phyloP scores from a whole-genome alignment of 176 grass and related monocot genomes.

The Raddia guianensis region DNA sequence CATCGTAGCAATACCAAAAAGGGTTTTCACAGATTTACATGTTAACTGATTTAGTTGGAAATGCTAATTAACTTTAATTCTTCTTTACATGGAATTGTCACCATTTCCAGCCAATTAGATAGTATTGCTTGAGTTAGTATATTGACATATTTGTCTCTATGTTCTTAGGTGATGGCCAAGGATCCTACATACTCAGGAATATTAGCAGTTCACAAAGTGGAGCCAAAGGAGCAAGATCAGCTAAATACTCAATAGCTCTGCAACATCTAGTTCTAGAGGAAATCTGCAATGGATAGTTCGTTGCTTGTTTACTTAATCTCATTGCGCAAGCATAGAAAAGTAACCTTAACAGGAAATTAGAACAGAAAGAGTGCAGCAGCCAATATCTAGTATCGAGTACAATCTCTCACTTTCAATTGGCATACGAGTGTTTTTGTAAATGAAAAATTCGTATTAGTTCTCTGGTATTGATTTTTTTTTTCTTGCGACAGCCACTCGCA shows the following conservation, averaged over 20 bases:
- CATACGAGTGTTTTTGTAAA: slow-evolving; percentile 23
- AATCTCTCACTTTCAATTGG: not conserved
- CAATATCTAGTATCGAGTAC: not conserved
- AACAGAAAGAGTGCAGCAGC: not conserved
- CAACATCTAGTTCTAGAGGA: slow-evolving; percentile 77
- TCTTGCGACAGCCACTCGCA: not conserved
- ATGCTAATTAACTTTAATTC: not conserved
- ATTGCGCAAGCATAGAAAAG: not conserved
- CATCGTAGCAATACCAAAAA: slow-evolving; percentile 24
- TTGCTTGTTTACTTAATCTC: not conserved
- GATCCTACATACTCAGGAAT: slow-evolving; percentile 61
- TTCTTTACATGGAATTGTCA: not conserved
- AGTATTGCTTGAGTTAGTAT: slow-evolving; percentile 27
- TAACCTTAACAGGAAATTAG: not conserved
- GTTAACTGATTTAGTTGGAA: slow-evolving; percentile 25
- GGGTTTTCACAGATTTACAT: not conserved
- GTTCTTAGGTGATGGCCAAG: slow-evolving; percentile 51
- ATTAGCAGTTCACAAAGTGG: slow-evolving; percentile 42
- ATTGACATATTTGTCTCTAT: slow-evolving; percentile 4
- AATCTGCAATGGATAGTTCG: slow-evolving; percentile 40
- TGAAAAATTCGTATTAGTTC: slow-evolving; percentile 10
- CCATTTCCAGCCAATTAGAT: not conserved
- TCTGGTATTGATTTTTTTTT: not conserved
- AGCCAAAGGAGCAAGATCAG: slow-evolving; percentile 50
- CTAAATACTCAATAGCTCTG: slow-evolving; percentile 81